Evolutionary conservation across 441 rosid species (phyloP), one percentile per base, ranked within the genome.

Genomic region (Omphalea diandra): DNA sequence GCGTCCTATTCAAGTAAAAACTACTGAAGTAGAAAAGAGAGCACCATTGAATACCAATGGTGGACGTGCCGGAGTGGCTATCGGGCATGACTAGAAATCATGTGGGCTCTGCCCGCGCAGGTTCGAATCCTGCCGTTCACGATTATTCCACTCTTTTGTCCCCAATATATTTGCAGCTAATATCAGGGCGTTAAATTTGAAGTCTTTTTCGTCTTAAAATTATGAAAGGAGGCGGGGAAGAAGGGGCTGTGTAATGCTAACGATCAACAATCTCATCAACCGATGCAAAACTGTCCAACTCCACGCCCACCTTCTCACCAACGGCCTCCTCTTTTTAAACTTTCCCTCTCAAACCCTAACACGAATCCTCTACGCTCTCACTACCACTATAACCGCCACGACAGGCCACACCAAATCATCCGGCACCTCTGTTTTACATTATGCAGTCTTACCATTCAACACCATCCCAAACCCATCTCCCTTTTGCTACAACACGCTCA

Each of bases 91-190:
- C 91, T 88, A 88, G 93, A 90, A 94, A 86, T 90, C 94, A 88
- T 90, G 89, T 90, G 97, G 97, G 94, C 96, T 92, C 4, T 83
- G 87, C 90, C 88, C 94, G 90, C 94, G 92, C 96, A 88, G 92
- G 93, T 89, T 92, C 90, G 94, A 87, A 87, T 93, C 91, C 90
- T 88, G 93, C 93, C 85, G 91, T 79, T 57, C 97, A 89, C 95
- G 98, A n/a, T n/a, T n/a, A n/a, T n/a, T n/a, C n/a, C n/a, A n/a
- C n/a, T n/a, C n/a, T n/a, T n/a, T n/a, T n/a, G n/a, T n/a, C n/a
- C n/a, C n/a, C n/a, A n/a, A n/a, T n/a, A n/a, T n/a, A n/a, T n/a
- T n/a, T n/a, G n/a, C n/a, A n/a, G n/a, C n/a, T n/a, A n/a, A n/a
- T n/a, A n/a, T n/a, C n/a, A n/a, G n/a, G n/a, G n/a, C n/a, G n/a